Evolutionary conservation across 2,329 filamentous ascomycete genomes (phyloP), one percentile per base, ranked within the genome.

Genomic region (Pseudocercospora ulei): DNA sequence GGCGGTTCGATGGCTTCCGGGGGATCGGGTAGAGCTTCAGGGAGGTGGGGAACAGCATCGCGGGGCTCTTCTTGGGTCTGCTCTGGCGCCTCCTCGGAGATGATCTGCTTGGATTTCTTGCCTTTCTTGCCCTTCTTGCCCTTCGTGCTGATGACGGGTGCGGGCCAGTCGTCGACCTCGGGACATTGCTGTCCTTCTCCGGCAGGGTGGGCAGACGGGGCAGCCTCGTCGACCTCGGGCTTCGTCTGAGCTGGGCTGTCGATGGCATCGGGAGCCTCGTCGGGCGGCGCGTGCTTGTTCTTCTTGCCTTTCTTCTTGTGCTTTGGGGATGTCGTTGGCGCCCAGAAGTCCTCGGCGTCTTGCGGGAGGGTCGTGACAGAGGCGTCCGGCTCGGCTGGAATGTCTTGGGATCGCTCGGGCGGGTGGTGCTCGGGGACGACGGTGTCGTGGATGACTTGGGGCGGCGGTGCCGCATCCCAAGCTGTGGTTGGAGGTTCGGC

Each of bases 121-220:
- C 43, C 48, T 33, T 53, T 55, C 37, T 56, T 55, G 35, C 49
- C 46, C 37, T 53, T 54, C 37, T 47, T n/a, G n/a, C n/a, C n/a
- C n/a, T n/a, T 51, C 29, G 28, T 42, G 23, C 35, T 41, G 6
- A 39, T 24, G 7, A 36, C 35, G n/a, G 34, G 9, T 3, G 36
- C 43, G 39, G 43, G 48, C 7, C 38, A 39, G 23, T 55, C 46
- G 12, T 48, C 52, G 7, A 43, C 29, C 12, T 46, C 38, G 4
- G 16, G 12, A 9, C 27, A 19, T 20, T 33, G 33, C 3, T 18
- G 34, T 14, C 42, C 39, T 11, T n/a, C 28, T 9, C 18, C 14
- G 9, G 26, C 7, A 11, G 38, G n/a, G n/a, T n/a, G n/a, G n/a
- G n/a, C n/a, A n/a, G n/a, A n/a, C n/a, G n/a, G n/a, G n/a, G n/a